Base-by-base conservation (phyloP, 73 alveolate species). In the Paramecium pentaurelia region DNA sequence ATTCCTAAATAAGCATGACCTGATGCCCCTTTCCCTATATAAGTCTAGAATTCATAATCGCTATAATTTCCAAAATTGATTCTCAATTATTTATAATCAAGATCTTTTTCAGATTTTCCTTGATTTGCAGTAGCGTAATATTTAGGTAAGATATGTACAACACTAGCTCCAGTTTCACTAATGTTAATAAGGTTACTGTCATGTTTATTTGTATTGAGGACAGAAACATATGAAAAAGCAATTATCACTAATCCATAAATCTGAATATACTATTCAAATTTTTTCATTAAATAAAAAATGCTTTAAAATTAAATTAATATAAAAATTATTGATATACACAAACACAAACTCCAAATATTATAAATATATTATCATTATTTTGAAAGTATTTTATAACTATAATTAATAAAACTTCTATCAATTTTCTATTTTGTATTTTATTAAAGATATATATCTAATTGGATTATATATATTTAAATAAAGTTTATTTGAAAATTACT, bases 1-100 rank as follows among this genome's bases (percentile, higher is more conserved):
- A 34, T 8, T 40, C 87, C 87, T 37, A 73, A 73, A 73, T 73
- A 73, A 36, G 87, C 87, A 37, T 73, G 60, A 5, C 87, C 87
- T 73, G 87, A 73, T 12, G 87, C 87, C 8, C 87, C 87, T 73
- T 73, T 73, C 32, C 87, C 87, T 30, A 73, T 73, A 37, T 37
- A 73, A 2, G 28, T n/a, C 32, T 73, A 14, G 20, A 73, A 34
- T 36, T 73, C 60, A 40, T 73, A 73, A 73, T 73, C 87, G 18
- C 60, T 37, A 36, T 32, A 32, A 73, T 73, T 73, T 9, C 87
- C 87, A 40, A 73, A 73, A 73, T 40, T 32, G 5, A 73, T 37
- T 14, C 47, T 40, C 64, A 73, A 37, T 11, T 36, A 73, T 73
- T 38, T 25, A 73, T 37, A 73, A 73, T 73, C 87, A 30, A 73